Evolutionary conservation across 1,139 yeast species (phyloP).

Genomic region (Suhomyces chickasaworum): DNA sequence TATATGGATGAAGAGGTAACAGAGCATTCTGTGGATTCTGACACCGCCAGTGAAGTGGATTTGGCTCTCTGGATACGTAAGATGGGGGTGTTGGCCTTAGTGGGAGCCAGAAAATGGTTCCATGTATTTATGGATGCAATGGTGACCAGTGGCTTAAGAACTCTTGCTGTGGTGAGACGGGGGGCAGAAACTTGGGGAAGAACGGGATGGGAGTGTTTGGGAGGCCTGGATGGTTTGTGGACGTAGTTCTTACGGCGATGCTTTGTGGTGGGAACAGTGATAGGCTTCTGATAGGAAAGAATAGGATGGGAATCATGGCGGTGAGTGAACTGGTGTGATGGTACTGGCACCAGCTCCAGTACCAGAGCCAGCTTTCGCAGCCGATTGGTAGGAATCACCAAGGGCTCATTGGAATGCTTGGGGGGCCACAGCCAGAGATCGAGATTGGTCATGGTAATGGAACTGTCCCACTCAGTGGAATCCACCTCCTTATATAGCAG

Average conservation of each 20-base stretch:
- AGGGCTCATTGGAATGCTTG: too few species aligned
- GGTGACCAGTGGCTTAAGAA: conserved; percentile 28
- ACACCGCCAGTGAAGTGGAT: conserved; percentile 10
- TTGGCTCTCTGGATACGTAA: conserved; percentile 11
- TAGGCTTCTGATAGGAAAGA: too few species aligned
- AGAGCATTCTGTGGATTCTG: conserved; percentile 4
- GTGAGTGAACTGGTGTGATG: too few species aligned
- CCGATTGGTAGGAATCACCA: neutral
- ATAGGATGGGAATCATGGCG: neutral
- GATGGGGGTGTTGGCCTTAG: conserved; percentile 2
- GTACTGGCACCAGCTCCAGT: too few species aligned
- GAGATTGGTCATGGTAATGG: conserved; percentile 1
- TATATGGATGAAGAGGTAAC: conserved; percentile 1
- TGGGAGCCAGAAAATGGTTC: conserved; percentile 9
- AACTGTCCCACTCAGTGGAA: too few species aligned
- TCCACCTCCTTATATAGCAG: conserved; percentile 4
- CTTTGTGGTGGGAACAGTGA: neutral
- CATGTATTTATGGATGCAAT: conserved; percentile 28
- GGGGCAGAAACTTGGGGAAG: neutral
- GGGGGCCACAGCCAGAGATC: conserved; percentile 6
- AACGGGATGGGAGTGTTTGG: neutral
- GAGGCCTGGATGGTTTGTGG: conserved; percentile 1
- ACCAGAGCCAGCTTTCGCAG: neutral
- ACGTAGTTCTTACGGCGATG: conserved; percentile 1
- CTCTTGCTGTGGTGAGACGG: neutral